Evolutionary conservation across 1,284 basidiomycete genomes (phyloP), one percentile per base, ranked within the genome.

Genomic region (Salmacisia buchloeana): DNA sequence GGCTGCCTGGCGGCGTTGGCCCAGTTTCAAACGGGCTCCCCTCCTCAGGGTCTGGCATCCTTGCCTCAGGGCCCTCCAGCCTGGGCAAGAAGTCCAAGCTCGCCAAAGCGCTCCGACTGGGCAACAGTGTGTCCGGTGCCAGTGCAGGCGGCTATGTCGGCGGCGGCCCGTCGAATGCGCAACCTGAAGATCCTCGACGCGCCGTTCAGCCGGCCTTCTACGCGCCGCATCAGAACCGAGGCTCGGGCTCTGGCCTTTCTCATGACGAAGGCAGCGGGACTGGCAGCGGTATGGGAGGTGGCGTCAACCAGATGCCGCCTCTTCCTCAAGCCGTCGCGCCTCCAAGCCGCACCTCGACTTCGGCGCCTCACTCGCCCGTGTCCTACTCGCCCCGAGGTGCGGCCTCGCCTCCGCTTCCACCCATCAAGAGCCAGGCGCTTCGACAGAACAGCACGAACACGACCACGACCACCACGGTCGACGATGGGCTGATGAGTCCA

Each of bases 101-200:
- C 52, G 71, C 65, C 41, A 75, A 74, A 56, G 73, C 73, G 0
- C 62, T 75, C 59, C 67, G 70, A 10, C 43, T 67, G 2, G 71
- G 62, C n/a, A 39, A 23, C 29, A 45, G 36, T 35, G 18, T 57
- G 7, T 23, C 34, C 12, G 23, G 41, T n/a, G 41, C 12, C 18
- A 43, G 18, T 15, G 6, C 41, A 21, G 7, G 18, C 23, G 15
- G 1, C 41, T 3, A 43, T 43, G 41, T 21, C 18, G 15, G 15
- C 18, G 7, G 35, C 35, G 41, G 41, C n/a, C n/a, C n/a, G n/a
- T n/a, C 41, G 41, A 43, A 43, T 43, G 15, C 7, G 10, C 18
- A 21, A n/a, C 23, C 23, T 15, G 41, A 43, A 15, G 41, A 43
- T 18, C 41, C 41, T 15, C 18, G 41, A 43, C 41, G 41, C 35